phyloP scores from a whole-genome alignment of 2,329 filamentous ascomycete genomes.

The Aspergillus sp. region DNA sequence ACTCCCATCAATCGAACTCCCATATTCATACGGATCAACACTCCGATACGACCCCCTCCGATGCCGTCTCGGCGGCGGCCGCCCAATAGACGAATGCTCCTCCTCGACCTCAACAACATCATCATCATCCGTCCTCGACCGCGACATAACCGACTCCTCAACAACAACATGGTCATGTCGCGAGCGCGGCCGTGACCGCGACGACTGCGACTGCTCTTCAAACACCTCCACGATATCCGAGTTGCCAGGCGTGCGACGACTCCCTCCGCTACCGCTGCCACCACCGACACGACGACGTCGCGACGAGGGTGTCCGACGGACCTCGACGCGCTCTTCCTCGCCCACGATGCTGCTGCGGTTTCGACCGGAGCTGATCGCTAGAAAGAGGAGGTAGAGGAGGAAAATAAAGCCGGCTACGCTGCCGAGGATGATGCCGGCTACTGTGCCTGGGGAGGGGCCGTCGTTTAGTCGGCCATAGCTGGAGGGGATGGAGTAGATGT shows the following conservation, averaged over 20 bases:
- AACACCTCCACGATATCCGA: slow-evolving; percentile 55
- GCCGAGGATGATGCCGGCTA: slow-evolving; percentile 55
- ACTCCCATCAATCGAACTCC: slow-evolving; percentile 23
- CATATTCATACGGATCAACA: slow-evolving; percentile 41
- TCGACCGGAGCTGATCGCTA: slow-evolving; percentile 42
- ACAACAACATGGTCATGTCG: slow-evolving; percentile 18
- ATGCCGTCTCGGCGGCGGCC: slow-evolving; percentile 28
- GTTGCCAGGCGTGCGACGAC: slow-evolving; percentile 19
- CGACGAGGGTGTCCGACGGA: neutral
- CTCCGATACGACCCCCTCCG: slow-evolving; percentile 45
- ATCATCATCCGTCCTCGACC: slow-evolving; percentile 18
- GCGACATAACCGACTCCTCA: slow-evolving; percentile 27
- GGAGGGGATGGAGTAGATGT: slow-evolving; percentile 49
- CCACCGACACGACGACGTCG: neutral
- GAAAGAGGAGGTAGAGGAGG: slow-evolving; percentile 49
- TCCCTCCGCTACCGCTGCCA: neutral
- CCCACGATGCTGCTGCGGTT: slow-evolving; percentile 16
- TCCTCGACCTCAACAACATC: slow-evolving; percentile 58
- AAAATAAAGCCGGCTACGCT: slow-evolving; percentile 49
- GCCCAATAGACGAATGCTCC: slow-evolving; percentile 41
- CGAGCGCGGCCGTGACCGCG: slow-evolving; percentile 24
- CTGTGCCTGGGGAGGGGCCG: slow-evolving; percentile 52
- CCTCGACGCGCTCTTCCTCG: slow-evolving; percentile 1
- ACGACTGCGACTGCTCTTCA: slow-evolving; percentile 46
- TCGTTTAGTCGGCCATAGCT: slow-evolving; percentile 53